Percentiles rank a stretch among this genome's conserved stretches.
Evolutionary conservation across 2,329 filamentous ascomycete species (phyloP).

Genomic region (Cercospora canescens): DNA sequence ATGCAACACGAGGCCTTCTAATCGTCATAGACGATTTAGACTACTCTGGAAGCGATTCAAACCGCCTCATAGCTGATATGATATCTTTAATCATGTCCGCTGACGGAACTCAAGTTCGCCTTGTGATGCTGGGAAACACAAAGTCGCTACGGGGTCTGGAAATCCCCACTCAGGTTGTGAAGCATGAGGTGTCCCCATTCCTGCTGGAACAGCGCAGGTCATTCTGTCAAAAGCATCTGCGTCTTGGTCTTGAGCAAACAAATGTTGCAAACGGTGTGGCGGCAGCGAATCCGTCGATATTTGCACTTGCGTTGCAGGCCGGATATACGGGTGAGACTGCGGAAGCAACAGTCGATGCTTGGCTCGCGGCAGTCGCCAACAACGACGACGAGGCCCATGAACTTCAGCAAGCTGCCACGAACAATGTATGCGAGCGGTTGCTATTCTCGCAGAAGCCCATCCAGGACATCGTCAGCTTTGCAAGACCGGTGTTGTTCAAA

Average conservation of each 20-base stretch:
- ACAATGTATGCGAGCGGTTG: not conserved
- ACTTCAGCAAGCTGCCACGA: not conserved
- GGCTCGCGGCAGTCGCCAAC: not conserved
- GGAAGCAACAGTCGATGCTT: not conserved
- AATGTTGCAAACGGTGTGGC: not conserved
- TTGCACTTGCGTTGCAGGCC: constrained; percentile 1
- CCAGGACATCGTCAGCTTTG: not conserved
- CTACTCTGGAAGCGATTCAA: not conserved
- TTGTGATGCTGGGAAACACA: not conserved
- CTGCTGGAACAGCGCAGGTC: not conserved
- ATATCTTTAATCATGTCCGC: not conserved
- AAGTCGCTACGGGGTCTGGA: not conserved
- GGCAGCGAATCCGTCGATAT: not conserved
- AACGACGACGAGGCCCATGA: not conserved
- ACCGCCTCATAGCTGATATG: not conserved
- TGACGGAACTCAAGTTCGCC: not conserved
- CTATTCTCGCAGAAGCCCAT: not conserved
- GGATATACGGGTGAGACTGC: not conserved
- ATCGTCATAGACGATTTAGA: not conserved
- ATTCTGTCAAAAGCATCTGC: not conserved
- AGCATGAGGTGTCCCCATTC: not conserved
- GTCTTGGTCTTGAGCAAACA: too few species aligned
- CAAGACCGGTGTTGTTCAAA: not conserved
- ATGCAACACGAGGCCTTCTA: not conserved
- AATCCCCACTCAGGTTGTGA: not conserved